Evolutionary conservation across 129 eudicot genomes (phyloP), one percentile per base, ranked within the genome.

Genomic region (Saposhnikovia divaricata): DNA sequence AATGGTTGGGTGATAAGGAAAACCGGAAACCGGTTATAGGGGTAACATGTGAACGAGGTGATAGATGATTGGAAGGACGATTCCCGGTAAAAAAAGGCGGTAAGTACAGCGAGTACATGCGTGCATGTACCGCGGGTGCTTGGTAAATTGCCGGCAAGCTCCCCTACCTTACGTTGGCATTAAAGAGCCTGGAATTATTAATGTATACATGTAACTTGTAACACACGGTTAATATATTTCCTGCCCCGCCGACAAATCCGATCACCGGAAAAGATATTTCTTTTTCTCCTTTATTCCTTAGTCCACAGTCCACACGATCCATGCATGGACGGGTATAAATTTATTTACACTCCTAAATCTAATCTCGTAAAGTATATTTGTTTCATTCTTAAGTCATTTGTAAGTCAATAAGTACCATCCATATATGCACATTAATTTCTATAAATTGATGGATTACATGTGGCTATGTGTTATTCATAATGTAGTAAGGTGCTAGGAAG

Each of bases 51-150:
- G 47, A 37, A 39, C 19, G 23, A n/a, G 7, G 34, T 77, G 70
- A 51, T 11, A 31, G 76, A 57, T 79, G 81, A 68, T 66, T 66
- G 81, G 68, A 78, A 68, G 51, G 85, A 74, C 79, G 73, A 72
- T 82, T 10, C 48, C 79, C 78, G 75, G 82, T 73, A 50, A 79
- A 40, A 12, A 11, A 0, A 21, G 39, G 78, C 39, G 11, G 73
- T 40, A 73, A 25, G 76, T 27, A 83, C 18, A 47, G 50, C 55
- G 77, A 63, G 78, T 61, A 84, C 80, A 80, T 80, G 86, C 81
- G 65, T 79, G 80, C 86, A 79, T 79, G 75, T 79, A 83, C 71
- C 63, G 80, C 69, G 83, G 87, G 57, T 84, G 84, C 80, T 80
- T 43, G 66, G 57, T 44, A 48, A 77, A 40, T 8, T 45, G 25